Evolutionary conservation across 768 basidiomycete genomes (phyloP).

Genomic region (Podaxis sp.): DNA sequence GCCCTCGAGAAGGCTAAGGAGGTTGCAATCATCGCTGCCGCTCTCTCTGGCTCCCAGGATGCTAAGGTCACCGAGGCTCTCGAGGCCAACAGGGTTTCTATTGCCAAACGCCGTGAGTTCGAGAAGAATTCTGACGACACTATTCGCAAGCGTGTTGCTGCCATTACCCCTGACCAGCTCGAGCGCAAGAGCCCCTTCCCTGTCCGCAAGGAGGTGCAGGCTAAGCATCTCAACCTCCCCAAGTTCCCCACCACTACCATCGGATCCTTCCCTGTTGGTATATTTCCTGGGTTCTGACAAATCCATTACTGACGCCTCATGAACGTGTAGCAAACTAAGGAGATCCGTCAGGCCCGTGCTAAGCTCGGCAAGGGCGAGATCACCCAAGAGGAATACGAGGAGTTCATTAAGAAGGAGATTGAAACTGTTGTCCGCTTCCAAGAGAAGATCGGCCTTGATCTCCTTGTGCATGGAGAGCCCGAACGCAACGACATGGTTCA

Average conservation of each 20-base stretch:
- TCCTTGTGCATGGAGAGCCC: conserved; percentile 97
- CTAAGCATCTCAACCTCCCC: conserved; percentile 85
- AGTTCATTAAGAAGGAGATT: conserved; percentile 98
- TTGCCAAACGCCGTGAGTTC: conserved; percentile 92
- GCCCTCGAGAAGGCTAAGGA: conserved; percentile 94
- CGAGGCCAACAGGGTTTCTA: conserved; percentile 88
- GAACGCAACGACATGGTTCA: conserved; percentile 99
- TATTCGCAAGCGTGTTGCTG: conserved; percentile 92
- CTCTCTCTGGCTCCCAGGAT: conserved; percentile 84
- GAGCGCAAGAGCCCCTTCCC: conserved; percentile 90
- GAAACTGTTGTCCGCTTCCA: conserved; percentile 94
- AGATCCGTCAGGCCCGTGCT: conserved; percentile 96
- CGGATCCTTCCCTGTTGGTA: conserved; percentile 91
- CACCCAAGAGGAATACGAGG: conserved; percentile 83
- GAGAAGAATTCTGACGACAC: conserved; percentile 91
- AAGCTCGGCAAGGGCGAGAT: conserved; percentile 93
- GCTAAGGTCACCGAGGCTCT: conserved; percentile 66
- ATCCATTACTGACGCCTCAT: conserved; percentile 17
- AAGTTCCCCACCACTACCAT: conserved; percentile 99
- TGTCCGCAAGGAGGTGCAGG: conserved; percentile 83
- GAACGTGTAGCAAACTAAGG: conserved; percentile 85
- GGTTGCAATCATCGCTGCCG: conserved; percentile 83
- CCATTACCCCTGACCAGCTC: conserved; percentile 84
- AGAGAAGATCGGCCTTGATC: conserved; percentile 93
- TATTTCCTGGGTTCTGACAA: not conserved